phyloP scores from a whole-genome alignment of 345 rosid species.

The Eucalyptus shirleyi region DNA sequence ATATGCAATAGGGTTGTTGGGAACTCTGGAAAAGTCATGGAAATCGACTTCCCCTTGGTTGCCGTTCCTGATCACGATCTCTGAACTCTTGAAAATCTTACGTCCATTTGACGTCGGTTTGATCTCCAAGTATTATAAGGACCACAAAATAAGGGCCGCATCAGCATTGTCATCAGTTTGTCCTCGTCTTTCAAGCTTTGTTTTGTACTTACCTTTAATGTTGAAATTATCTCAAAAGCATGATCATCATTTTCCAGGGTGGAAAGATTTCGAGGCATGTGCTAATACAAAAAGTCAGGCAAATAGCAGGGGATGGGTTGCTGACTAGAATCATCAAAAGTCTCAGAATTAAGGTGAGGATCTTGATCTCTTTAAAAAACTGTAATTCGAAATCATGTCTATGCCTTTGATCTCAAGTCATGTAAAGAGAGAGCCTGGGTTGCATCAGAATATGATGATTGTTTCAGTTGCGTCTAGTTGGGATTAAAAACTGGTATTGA shows the following conservation, averaged over 20 bases:
- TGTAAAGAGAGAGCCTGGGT: neutral
- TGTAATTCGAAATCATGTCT: neutral
- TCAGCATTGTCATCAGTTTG: neutral
- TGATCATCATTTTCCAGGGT: conserved; percentile 14
- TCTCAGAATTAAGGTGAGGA: conserved; percentile 26
- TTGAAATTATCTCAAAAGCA: neutral
- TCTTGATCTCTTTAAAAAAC: neutral
- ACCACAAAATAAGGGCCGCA: conserved; percentile 20
- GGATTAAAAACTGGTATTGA: neutral
- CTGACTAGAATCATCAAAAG: conserved; percentile 58
- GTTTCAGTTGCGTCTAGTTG: neutral
- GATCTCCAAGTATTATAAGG: conserved; percentile 41
- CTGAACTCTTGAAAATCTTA: conserved; percentile 44
- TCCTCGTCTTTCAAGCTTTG: neutral
- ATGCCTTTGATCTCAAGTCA: neutral
- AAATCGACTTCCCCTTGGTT: conserved; percentile 69
- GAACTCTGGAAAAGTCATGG: conserved; percentile 6
- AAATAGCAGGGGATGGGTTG: conserved; percentile 59
- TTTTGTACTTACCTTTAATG: neutral
- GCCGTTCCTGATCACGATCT: conserved; percentile 49
- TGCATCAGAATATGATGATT: neutral
- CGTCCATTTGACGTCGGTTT: conserved; percentile 16
- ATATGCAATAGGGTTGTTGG: conserved; percentile 12
- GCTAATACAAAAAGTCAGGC: conserved; percentile 40
- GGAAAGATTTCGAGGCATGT: conserved; percentile 48